These are phyloP conservation scores for Silene uniflora DNA, from an alignment of 148 eudicot genomes.

Conservation along the genomic window DNA sequence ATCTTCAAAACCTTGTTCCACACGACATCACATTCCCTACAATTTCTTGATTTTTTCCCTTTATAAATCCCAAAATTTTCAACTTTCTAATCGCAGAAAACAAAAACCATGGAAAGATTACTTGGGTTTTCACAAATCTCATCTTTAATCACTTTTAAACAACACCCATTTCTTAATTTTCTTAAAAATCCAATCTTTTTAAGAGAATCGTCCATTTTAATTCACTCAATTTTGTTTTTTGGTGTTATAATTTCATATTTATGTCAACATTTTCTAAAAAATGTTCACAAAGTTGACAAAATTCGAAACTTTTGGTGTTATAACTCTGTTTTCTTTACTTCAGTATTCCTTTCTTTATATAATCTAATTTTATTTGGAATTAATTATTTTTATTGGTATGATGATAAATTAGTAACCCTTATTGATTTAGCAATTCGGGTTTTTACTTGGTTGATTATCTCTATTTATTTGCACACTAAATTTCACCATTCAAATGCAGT, in stretches of 20 bases:
- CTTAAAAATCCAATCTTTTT: conserved; percentile 29
- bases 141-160: not conserved
- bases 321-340: conserved; percentile 35
- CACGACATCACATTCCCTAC: not conserved
- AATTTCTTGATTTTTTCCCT: not conserved
- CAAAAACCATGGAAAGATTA: not conserved
- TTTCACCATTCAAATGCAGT: conserved; percentile 24
- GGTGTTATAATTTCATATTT: conserved; percentile 37
- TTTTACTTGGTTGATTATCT: conserved; percentile 38
- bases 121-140: conserved; percentile 1
- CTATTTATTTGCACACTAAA: conserved; percentile 36
- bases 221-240: conserved; percentile 41
- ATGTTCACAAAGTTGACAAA: conserved; percentile 27
- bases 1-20: not conserved
- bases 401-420: conserved; percentile 37
- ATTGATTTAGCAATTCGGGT: conserved; percentile 40
- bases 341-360: conserved; percentile 31
- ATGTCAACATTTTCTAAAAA: conserved; percentile 13
- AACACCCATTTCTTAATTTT: conserved; percentile 21
- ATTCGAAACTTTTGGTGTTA: conserved; percentile 29
- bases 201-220: conserved; percentile 29
- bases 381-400: conserved; percentile 52
- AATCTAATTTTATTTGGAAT: conserved; percentile 38
- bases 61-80: not conserved
- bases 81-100: not conserved